These are phyloP conservation scores for Monosporascus sp. DNA, from an alignment of 2,329 filamentous ascomycete genomes.

Conservation along the genomic window DNA sequence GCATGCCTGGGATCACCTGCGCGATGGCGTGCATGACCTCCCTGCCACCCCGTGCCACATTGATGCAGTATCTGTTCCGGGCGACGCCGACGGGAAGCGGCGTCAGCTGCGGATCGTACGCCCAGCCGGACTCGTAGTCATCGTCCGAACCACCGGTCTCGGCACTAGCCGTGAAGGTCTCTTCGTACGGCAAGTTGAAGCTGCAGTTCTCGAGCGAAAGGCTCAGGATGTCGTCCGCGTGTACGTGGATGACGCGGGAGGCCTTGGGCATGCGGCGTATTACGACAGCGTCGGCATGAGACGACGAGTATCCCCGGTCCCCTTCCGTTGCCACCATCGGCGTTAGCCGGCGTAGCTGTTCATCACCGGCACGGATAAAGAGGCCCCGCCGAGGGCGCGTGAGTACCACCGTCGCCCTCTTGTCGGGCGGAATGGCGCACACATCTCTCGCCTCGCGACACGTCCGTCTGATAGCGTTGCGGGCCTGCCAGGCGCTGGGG, in stretches of 20 bases:
- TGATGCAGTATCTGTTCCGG: conserved; percentile 14
- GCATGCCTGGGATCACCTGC: conserved; percentile 11
- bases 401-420: conserved; percentile 16
- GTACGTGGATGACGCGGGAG: conserved; percentile 16
- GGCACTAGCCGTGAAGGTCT: conserved; percentile 8
- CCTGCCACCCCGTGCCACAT: conserved; percentile 10
- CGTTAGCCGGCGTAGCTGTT: conserved; percentile 15
- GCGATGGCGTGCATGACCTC: conserved; percentile 3
- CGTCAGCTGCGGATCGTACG: conserved; percentile 24
- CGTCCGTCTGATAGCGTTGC: conserved; percentile 13
- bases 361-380: conserved; percentile 23
- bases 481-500: conserved; percentile 24
- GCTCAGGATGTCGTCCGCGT: conserved; percentile 20
- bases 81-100: conserved; percentile 15
- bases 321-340: neutral
- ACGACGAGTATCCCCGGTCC: neutral
- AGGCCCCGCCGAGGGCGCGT: conserved; percentile 23
- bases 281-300: neutral
- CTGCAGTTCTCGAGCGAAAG: conserved; percentile 29
- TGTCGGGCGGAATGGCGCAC: conserved; percentile 14
- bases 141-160: neutral
- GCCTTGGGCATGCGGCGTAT: conserved; percentile 12
- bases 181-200: conserved; percentile 26
- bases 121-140: conserved; percentile 18
- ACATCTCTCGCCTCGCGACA: conserved; percentile 24